These are phyloP conservation scores for Fusarium nodosum DNA, from an alignment of 2,329 filamentous ascomycete species.

Conservation along the genomic window DNA sequence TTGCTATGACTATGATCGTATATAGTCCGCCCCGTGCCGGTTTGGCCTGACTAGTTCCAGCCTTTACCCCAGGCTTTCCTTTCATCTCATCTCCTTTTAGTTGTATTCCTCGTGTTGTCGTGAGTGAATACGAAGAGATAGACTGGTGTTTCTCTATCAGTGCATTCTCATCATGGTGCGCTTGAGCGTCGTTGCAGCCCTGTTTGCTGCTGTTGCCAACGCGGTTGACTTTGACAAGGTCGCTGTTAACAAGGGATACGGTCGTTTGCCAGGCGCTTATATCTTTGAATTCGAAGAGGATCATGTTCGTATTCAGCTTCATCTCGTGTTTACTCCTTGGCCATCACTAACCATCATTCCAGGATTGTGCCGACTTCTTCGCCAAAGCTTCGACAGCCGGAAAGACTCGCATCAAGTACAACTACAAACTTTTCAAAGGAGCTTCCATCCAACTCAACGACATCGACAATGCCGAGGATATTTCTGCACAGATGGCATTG, in stretches of 20 bases:
- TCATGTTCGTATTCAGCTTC: constrained; percentile 55
- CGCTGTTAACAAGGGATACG: constrained; percentile 37
- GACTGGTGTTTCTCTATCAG: background rate
- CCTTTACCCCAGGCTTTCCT: constrained; percentile 13
- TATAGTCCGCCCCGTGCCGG: constrained; percentile 28
- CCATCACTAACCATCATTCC: background rate
- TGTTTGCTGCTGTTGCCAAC: constrained; percentile 54
- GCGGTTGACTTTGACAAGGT: constrained; percentile 49
- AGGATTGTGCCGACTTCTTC: constrained; percentile 41
- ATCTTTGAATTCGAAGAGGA: constrained; percentile 67
- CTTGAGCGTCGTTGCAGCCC: constrained; percentile 51
- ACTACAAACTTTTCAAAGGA: constrained; percentile 67
- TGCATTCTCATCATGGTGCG: constrained; percentile 54
- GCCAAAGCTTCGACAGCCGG: constrained; percentile 53
- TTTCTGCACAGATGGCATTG: constrained; percentile 57
- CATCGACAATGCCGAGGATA: constrained; percentile 58
- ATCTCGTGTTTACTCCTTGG: rapidly evolving
- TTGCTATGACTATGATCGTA: constrained; percentile 31
- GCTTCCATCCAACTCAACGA: constrained; percentile 67
- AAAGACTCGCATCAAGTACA: constrained; percentile 61
- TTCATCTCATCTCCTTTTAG: background rate
- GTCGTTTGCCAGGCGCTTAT: constrained; percentile 62
- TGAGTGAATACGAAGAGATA: constrained; percentile 29
- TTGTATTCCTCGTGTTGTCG: constrained; percentile 15
- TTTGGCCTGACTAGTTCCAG: background rate